A percentile compares a stretch with the other conserved stretches of the same genome.
Conservation (phyloP, 495 filamentous ascomycete genomes). For the Aspergillus nanangensis region DNA sequence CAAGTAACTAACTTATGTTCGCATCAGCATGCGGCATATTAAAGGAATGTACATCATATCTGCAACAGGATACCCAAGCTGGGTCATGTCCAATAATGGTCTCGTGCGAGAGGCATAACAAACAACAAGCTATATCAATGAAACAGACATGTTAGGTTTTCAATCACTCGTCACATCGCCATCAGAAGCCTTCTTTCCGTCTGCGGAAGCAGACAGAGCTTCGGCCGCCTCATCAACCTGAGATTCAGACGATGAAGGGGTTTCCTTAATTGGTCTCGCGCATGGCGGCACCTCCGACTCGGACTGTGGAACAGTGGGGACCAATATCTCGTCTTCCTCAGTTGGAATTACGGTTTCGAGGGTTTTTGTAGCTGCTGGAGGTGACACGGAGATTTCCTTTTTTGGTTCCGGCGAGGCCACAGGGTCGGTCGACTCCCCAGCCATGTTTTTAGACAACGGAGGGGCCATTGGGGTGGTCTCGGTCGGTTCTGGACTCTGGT, state of each 20-base stretch:
- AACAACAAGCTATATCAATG: not conserved
- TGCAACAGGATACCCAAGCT: no score
- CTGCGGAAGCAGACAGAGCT: slow-evolving; percentile 22
- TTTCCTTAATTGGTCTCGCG: no score
- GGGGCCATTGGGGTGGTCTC: slow-evolving; percentile 24
- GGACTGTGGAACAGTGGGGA: no score
- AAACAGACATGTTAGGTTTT: not conserved
- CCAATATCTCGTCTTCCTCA: no score
- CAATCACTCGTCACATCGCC: slow-evolving; percentile 6
- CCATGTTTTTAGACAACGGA: slow-evolving; percentile 49
- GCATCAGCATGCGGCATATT: no score
- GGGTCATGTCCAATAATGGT: no score
- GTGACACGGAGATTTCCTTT: slow-evolving; percentile 8
- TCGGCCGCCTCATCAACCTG: slow-evolving; percentile 23
- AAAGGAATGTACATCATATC: no score
- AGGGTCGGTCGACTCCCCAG: slow-evolving; percentile 49
- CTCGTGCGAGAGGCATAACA: no score
- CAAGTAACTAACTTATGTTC: no score
- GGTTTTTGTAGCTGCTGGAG: no score
- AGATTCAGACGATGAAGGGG: slow-evolving; percentile 4
- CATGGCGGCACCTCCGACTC: no score
- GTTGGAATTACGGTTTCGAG: no score
- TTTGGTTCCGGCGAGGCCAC: slow-evolving; percentile 2
- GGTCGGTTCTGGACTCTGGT: slow-evolving; percentile 17
- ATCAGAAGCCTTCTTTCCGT: slow-evolving; percentile 30